Percentiles rank a stretch among this genome's conserved stretches.
phyloP scores from a whole-genome alignment of 768 basidiomycete species.

The Imleria badia region DNA sequence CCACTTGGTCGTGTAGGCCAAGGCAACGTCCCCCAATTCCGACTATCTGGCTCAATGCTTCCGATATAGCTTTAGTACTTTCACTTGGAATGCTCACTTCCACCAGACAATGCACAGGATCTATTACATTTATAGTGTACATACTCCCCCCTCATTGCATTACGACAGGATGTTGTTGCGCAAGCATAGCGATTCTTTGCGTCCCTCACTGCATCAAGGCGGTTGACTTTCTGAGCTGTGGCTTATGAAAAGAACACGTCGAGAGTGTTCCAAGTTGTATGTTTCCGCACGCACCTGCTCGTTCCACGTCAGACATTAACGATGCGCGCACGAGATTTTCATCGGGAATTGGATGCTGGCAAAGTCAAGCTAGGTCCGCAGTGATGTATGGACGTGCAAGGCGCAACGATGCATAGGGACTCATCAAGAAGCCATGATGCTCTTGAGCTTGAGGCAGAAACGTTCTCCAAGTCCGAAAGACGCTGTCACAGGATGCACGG shows the following conservation, averaged over 20 bases:
- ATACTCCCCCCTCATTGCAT: constrained; percentile 28
- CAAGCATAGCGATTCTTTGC: constrained; percentile 11
- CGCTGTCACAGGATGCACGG: constrained; percentile 12
- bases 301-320: constrained; percentile 9
- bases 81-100: constrained; percentile 5
- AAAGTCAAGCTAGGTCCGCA: constrained; percentile 17
- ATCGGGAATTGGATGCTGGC: constrained; percentile 28
- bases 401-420: constrained; percentile 5
- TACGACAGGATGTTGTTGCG: constrained; percentile 9
- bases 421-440: constrained; percentile 12
- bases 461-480: constrained; percentile 25
- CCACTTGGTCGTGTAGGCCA: constrained; percentile 28
- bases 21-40: not conserved
- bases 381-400: constrained; percentile 20
- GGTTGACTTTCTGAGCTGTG: not conserved
- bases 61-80: constrained; percentile 3
- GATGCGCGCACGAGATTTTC: constrained; percentile 18
- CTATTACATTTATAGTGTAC: constrained; percentile 25
- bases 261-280: constrained; percentile 8
- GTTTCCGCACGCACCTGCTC: constrained; percentile 11
- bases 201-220: constrained; percentile 13
- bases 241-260: constrained; percentile 26
- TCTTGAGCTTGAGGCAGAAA: constrained; percentile 25
- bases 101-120: constrained; percentile 16
- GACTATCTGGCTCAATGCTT: not conserved